Evolutionary conservation across 176 grass and related monocot species (phyloP).

Genomic region (Saccharum spontaneum): DNA sequence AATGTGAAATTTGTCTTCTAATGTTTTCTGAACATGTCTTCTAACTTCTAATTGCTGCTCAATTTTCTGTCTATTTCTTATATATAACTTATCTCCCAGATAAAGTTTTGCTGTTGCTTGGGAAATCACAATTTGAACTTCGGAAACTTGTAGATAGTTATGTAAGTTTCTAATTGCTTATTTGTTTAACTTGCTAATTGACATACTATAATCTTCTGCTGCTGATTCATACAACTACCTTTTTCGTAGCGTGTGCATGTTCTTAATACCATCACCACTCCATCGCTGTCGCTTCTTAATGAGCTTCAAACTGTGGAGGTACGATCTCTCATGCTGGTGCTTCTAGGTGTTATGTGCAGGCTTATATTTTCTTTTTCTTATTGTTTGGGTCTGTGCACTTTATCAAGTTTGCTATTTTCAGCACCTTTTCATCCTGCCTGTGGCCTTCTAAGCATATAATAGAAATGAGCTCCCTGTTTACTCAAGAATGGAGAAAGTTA

Average conservation of each 20-base stretch:
- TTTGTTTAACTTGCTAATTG: constrained; percentile 8
- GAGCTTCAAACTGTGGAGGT: constrained; percentile 98
- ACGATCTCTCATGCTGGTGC: background rate
- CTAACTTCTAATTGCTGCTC: background rate
- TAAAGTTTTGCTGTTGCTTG: constrained; percentile 86
- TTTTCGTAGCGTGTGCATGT: constrained; percentile 84
- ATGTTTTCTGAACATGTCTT: constrained; percentile 4
- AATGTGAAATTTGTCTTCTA: background rate
- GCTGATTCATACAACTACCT: constrained; percentile 33
- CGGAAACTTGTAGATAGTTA: constrained; percentile 96
- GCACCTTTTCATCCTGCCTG: background rate
- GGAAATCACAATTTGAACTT: constrained; percentile 94
- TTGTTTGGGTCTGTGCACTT: background rate
- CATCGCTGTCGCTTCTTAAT: constrained; percentile 87
- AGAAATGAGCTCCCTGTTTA: background rate
- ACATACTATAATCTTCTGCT: constrained; percentile 19
- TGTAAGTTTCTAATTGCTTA: constrained; percentile 70
- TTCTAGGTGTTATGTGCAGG: constrained; percentile 3
- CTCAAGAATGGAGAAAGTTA: background rate
- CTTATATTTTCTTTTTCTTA: background rate
- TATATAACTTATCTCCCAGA: constrained; percentile 53
- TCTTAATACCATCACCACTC: constrained; percentile 86
- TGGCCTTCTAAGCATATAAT: background rate
- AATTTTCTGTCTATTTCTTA: constrained; percentile 24
- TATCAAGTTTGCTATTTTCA: background rate